Base-by-base conservation (phyloP, 176 grass and related monocot genomes). In the Oryza coarctata region DNA sequence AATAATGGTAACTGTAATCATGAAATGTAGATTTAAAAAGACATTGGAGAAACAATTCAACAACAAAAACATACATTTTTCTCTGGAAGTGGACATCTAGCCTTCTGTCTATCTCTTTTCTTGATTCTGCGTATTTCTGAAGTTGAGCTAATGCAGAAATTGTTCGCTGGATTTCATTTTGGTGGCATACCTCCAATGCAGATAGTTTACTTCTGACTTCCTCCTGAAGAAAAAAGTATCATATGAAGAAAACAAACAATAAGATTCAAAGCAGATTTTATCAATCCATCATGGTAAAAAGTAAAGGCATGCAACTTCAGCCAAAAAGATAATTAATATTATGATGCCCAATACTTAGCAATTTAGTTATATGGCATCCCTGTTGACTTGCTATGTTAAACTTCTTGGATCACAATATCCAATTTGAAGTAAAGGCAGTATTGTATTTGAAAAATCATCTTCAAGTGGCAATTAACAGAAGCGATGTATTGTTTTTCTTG, bases 21-120 rank as follows among this genome's bases (percentile, higher is more conserved):
- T 76, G 44, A 68, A 49, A 22, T 64, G 30, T 17, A 32, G 3
- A 63, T 77, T 76, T 52, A 39, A 47, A 81, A 75, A 76, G 55
- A 74, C 30, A 47, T 5, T 63, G 12, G 26, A 81, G 1, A 82
- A 26, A 73, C 34, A 18, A 67, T n/a, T 27, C 29, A 71, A 7
- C 83, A 43, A 74, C 8, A 39, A 35, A 30, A 41, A 68, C 88
- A 73, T 98, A 98, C 95, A 94, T 94, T 85, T 90, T 98, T 88
- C 95, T 90, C 65, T 85, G 90, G 71, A 93, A 94, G 20, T 89
- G 86, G 9, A 87, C 87, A n/a, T 98, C 92, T n/a, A 93, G 71
- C 77, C 86, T 94, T 85, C 79, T 87, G 61, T 98, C 92, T 63
- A 94, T 68, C 55, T 94, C 95, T 72, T 88, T 94, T 75, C 84